phyloP scores from a whole-genome alignment of 1,284 basidiomycete genomes.

The Melampsora medusae region DNA sequence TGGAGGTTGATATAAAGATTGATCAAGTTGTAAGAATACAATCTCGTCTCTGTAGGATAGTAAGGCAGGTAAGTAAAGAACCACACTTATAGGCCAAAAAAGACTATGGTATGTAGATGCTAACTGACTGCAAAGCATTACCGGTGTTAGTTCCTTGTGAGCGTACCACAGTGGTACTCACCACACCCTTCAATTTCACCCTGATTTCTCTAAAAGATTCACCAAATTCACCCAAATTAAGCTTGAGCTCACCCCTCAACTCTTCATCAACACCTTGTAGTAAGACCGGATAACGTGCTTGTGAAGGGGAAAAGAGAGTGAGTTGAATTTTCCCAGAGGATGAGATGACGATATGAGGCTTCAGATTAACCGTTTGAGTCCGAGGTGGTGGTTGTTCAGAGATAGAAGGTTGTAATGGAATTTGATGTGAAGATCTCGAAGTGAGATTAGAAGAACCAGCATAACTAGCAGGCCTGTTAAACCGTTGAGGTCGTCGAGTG shows the following conservation, averaged over 20 bases:
- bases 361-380: background rate
- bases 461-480: background rate
- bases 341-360: conserved; percentile 17
- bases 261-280: conserved; percentile 20
- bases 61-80: background rate
- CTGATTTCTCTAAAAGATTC: conserved; percentile 18
- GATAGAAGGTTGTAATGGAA: background rate
- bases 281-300: conserved; percentile 6
- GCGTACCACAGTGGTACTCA: background rate
- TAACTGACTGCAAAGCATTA: conserved; percentile 1
- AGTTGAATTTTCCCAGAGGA: conserved; percentile 20
- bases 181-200: conserved; percentile 16
- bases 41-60: conserved; percentile 4
- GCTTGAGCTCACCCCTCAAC: conserved; percentile 2
- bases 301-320: conserved; percentile 8
- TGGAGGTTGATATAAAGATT: conserved; percentile 19
- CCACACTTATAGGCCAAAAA: background rate
- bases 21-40: conserved; percentile 20
- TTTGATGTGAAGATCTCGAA: background rate
- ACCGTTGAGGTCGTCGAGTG: background rate
- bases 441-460: background rate
- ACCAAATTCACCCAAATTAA: background rate
- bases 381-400: background rate
- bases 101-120: background rate
- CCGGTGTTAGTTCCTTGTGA: background rate